These are phyloP conservation scores for Papiliotrema laurentii DNA, from an alignment of 1,284 basidiomycete genomes.

Conservation along the genomic window DNA sequence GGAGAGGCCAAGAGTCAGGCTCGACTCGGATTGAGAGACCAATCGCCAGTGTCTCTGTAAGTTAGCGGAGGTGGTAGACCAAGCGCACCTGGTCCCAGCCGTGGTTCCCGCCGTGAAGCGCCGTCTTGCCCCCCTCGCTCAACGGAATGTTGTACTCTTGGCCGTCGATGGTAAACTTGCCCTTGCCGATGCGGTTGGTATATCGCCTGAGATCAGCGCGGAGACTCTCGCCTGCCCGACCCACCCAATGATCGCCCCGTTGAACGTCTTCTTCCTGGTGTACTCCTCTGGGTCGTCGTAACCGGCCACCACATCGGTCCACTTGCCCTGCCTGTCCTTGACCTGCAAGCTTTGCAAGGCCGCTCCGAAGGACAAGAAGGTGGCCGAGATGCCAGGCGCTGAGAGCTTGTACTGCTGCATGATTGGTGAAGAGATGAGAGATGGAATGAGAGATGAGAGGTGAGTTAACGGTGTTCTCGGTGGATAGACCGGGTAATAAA, in stretches of 20 bases:
- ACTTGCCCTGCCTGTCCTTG: slow-evolving; percentile 1
- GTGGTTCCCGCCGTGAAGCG: slow-evolving; percentile 2
- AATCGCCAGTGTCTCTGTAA: not conserved
- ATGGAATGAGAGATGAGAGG: not conserved
- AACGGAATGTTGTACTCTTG: not conserved
- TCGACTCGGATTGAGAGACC: not conserved
- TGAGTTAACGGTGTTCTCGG: too few species aligned
- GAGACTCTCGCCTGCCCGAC: not conserved
- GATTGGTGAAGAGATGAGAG: not conserved
- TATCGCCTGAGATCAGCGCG: not conserved
- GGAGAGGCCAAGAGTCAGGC: not conserved
- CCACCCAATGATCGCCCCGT: slow-evolving; percentile 4
- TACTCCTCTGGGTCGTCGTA: slow-evolving; percentile 2
- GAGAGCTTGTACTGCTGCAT: not conserved
- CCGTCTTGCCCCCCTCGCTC: slow-evolving; percentile 3
- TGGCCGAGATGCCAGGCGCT: not conserved
- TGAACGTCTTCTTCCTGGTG: not conserved
- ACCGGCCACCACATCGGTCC: slow-evolving; percentile 1
- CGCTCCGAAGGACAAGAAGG: slow-evolving; percentile 2
- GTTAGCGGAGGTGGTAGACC: too few species aligned
- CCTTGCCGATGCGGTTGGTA: slow-evolving; percentile 1
- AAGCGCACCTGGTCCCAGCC: slow-evolving; percentile 1
- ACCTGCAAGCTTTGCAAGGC: not conserved
- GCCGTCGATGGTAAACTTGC: slow-evolving; percentile 1
- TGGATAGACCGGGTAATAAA: too few species aligned